These are phyloP conservation scores for Pichia sp. DNA, from an alignment of 1,139 yeast genomes.

Conservation along the genomic window DNA sequence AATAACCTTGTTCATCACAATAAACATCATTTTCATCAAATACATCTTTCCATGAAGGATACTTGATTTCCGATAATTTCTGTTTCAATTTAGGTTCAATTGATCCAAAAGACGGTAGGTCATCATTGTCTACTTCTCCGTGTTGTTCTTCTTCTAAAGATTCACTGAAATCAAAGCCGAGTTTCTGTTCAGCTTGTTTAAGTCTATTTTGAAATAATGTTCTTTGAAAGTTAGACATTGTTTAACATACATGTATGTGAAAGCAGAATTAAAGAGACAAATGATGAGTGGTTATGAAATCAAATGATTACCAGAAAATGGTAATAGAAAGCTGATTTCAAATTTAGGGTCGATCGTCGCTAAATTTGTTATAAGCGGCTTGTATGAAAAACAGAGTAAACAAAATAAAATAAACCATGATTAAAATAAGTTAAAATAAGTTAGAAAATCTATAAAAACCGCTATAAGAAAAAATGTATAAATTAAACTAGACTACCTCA, in stretches of 20 bases:
- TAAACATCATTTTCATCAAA: slow-evolving; percentile 7
- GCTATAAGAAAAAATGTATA: slow-evolving; percentile 1
- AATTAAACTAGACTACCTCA: neutral
- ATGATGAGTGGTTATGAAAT: no score
- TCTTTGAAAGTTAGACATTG: slow-evolving; percentile 43
- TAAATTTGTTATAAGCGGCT: no score
- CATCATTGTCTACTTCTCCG: neutral
- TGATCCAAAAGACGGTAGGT: neutral
- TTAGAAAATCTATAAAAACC: slow-evolving; percentile 1
- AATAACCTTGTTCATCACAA: slow-evolving; percentile 12
- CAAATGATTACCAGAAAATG: no score
- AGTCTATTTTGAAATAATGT: slow-evolving; percentile 36
- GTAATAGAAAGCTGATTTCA: no score
- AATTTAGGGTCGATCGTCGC: no score
- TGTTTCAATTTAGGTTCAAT: no score
- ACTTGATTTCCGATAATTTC: neutral
- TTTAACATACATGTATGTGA: neutral
- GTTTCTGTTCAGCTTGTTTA: slow-evolving; percentile 34
- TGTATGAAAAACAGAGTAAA: no score
- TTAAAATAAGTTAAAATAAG: neutral
- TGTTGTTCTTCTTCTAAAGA: slow-evolving; percentile 27
- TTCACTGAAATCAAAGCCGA: slow-evolving; percentile 36
- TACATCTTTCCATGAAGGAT: slow-evolving; percentile 1
- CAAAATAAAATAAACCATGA: no score
- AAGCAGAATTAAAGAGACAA: no score